Conservation (phyloP, 2,329 filamentous ascomycete genomes). For the Magnaporthales sp. region DNA sequence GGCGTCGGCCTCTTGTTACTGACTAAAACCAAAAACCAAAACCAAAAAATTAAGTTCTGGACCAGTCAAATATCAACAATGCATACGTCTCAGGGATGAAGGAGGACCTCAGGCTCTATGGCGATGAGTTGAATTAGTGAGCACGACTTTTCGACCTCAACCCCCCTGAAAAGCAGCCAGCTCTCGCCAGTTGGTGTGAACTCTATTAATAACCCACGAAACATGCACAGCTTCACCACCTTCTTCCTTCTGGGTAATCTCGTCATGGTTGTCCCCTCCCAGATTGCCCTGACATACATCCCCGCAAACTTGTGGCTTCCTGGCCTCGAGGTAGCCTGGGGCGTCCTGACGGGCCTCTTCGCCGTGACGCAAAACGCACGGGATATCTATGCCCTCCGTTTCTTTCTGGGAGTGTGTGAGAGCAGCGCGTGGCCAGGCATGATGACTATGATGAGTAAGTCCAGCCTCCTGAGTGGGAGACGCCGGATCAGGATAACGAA, state of each 20-base stretch:
- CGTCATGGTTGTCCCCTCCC: conserved; percentile 25
- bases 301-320: conserved; percentile 25
- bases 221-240: conserved; percentile 15
- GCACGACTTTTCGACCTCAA: not conserved
- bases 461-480: conserved; percentile 8
- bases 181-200: not conserved
- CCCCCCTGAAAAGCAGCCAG: not conserved
- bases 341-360: conserved; percentile 22
- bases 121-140: conserved; percentile 34
- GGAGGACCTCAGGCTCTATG: conserved; percentile 38
- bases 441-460: conserved; percentile 30
- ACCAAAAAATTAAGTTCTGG: conserved; percentile 29
- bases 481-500: not conserved
- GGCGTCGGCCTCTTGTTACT: not conserved
- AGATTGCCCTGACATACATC: conserved; percentile 26
- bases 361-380: conserved; percentile 9
- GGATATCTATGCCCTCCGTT: conserved; percentile 28
- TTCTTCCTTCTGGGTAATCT: conserved; percentile 26
- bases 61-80: conserved; percentile 42
- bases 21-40: not conserved
- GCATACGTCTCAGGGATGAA: conserved; percentile 47
- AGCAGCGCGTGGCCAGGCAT: conserved; percentile 32
- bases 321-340: conserved; percentile 24
- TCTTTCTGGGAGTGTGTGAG: conserved; percentile 29
- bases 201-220: not conserved